Evolutionary conservation across 1,139 yeast genomes (phyloP), one percentile per base, ranked within the genome.

Genomic region (Hemisphaericaspora lyxosophila): DNA sequence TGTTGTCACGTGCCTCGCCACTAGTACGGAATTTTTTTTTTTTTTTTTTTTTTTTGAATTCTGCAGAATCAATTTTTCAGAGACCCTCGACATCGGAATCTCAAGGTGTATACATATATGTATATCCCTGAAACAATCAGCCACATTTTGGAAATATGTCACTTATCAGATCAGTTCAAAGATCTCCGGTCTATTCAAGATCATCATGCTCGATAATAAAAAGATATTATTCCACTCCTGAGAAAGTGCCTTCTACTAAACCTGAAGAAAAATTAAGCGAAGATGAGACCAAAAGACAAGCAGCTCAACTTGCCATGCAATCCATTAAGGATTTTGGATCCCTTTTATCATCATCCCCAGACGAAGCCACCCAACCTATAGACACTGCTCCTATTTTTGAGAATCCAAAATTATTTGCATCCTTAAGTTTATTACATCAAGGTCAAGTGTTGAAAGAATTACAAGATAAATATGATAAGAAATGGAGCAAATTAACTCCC

Each of bases 401-500:
- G 9, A 60, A 75, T 36, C 83, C 84, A 2, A 43, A 47, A 11
- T 55, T 65, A 22, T 81, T 73, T 50, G 68, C 62, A 5, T 40
- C 57, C 2, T 58, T 81, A 32, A 71, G 74, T 26, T 67, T 75
- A 35, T 69, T 73, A 31, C 83, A 81, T 48, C 80, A 80, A 49
- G 82, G 82, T 13, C 81, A 75, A 53, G 75, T 81, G 1, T 56
- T 70, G 27, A 70, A 72, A 34, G 83, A 78, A 45, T 61, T 78
- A 31, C 81, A 76, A 45, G 72, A 64, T 27, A 68, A 70, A 44
- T 67, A 62, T 50, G 78, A 77, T 48, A 69, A 67, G 40, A 70
- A 71, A 37, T 81, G 87, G 87, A 54, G 55, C 6, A 62, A 64
- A 34, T 52, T 80, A 39, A 58, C 70, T 6, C 38, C 42, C 14